Evolutionary conservation across 2,329 filamentous ascomycete species (phyloP), one percentile per base, ranked within the genome.

Genomic region (Zymoseptoria pseudotritici): DNA sequence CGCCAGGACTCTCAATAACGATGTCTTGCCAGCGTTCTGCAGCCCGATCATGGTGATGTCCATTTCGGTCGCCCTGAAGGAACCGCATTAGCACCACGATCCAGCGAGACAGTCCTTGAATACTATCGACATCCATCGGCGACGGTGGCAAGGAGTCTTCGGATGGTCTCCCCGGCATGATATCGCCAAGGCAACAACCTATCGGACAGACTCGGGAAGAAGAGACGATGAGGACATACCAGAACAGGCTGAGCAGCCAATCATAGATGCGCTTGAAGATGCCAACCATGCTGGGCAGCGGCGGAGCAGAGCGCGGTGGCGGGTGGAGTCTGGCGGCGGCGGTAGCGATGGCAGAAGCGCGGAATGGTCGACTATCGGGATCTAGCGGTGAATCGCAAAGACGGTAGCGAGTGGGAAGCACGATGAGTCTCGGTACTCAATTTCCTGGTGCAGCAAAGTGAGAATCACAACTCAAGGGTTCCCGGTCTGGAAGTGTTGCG

Each of bases 41-140:
- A 99, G 80, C 22, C 94, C 94, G 75, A 99, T 93, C 88, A 99
- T 96, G 69, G 94, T 97, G 74, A 99, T 93, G 78, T 99, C 94
- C 92, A 99, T 97, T 81, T 99, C 94, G 67, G 92, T 96, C 68
- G 93, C 91, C 94, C 93, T 97, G 70, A 65, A 72, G 65, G 54
- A 59, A 53, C 17, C 36, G 36, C 17, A 46, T 46, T 46, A 58
- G 60, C 62, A 51, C 13, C 13, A 46, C 36, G 13, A 4, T 5
- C 17, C 36, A 13, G 13, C 13, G n/a, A 17, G 7, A n/a, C 13
- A 4, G 36, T 46, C 3, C 17, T n/a, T 17, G 13, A 54, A 54
- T 31, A 46, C 56, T 57, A 61, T 69, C 65, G 67, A 65, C 63
- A 55, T 58, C 54, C 46, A 53, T 56, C 26, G 46, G 17, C 6